phyloP scores from a whole-genome alignment of 768 basidiomycete species.

The Lactarius psammicola region DNA sequence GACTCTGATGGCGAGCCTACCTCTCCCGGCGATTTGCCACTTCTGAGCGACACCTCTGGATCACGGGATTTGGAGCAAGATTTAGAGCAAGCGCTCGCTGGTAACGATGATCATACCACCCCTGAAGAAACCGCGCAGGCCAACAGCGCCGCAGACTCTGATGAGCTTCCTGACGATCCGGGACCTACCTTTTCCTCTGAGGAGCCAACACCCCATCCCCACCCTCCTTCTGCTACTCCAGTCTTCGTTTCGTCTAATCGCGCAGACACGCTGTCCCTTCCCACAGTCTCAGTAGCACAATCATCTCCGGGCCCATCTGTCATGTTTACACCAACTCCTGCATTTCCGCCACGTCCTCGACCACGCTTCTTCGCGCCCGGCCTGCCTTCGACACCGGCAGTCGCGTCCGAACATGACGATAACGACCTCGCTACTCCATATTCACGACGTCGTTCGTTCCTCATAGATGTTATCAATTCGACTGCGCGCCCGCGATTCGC shows the following conservation, averaged over 20 bases:
- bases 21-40: slow-evolving; percentile 16
- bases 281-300: slow-evolving; percentile 26
- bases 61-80: slow-evolving; percentile 19
- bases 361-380: slow-evolving; percentile 52
- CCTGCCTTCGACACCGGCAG: slow-evolving; percentile 22
- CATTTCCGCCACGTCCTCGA: slow-evolving; percentile 57
- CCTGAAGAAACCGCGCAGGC: slow-evolving; percentile 5
- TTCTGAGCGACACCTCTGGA: slow-evolving; percentile 19
- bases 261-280: too few species aligned
- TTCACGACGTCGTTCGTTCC: slow-evolving; percentile 74
- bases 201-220: slow-evolving; percentile 36
- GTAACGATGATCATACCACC: background rate
- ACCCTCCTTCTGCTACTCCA: slow-evolving; percentile 20
- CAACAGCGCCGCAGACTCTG: slow-evolving; percentile 1
- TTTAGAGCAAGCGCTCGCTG: slow-evolving; percentile 7
- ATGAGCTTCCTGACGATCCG: slow-evolving; percentile 18
- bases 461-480: slow-evolving; percentile 81
- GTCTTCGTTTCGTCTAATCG: background rate
- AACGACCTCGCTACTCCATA: slow-evolving; percentile 61
- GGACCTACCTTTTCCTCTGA: slow-evolving; percentile 78
- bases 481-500: slow-evolving; percentile 72
- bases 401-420: slow-evolving; percentile 28
- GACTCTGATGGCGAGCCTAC: slow-evolving; percentile 15
- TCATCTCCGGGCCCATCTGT: slow-evolving; percentile 57
- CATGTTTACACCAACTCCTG: slow-evolving; percentile 68